A percentile compares a stretch with the other conserved stretches of the same genome.
These are phyloP conservation scores for Globisporangium iwayamae DNA, from an alignment of 352 stramenopile genomes.

Conservation along the genomic window DNA sequence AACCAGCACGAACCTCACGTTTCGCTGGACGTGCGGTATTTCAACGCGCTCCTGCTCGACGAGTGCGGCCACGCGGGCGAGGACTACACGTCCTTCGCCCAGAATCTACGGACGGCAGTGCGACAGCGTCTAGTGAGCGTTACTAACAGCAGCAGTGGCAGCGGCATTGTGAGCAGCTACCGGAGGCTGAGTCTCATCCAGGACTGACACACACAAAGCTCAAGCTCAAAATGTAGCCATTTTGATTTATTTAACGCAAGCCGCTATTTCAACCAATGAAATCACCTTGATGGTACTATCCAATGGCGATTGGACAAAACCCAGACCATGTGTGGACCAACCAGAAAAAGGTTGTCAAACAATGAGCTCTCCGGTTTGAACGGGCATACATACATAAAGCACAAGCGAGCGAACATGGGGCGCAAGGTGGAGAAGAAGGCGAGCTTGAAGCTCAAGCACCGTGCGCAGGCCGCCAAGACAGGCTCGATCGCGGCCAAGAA, in stretches of 20 bases:
- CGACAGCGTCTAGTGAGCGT: neutral
- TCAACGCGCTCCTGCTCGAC: slow-evolving; percentile 6
- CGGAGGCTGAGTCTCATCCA: too few species aligned
- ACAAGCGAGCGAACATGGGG: slow-evolving; percentile 3
- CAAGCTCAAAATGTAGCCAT: too few species aligned
- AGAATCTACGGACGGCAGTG: neutral
- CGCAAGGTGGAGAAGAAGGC: slow-evolving; percentile 15
- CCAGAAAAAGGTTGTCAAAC: neutral
- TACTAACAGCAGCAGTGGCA: neutral
- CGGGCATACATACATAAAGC: too few species aligned
- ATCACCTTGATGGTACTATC: too few species aligned
- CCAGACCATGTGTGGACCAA: too few species aligned
- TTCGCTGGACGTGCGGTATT: slow-evolving; percentile 3
- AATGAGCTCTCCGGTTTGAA: too few species aligned
- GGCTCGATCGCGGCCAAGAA: slow-evolving; percentile 16
- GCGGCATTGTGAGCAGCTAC: too few species aligned
- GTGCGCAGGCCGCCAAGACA: slow-evolving; percentile 17
- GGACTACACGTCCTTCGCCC: slow-evolving; percentile 7
- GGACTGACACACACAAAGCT: too few species aligned
- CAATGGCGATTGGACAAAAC: too few species aligned
- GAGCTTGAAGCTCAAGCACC: slow-evolving; percentile 19
- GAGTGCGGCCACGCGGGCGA: slow-evolving; percentile 7
- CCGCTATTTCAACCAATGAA: too few species aligned
- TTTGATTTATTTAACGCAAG: too few species aligned
- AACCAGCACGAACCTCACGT: too few species aligned